These are phyloP conservation scores for Solanum corneliomulleri DNA, from an alignment of 257 asterid species.

Conservation along the genomic window DNA sequence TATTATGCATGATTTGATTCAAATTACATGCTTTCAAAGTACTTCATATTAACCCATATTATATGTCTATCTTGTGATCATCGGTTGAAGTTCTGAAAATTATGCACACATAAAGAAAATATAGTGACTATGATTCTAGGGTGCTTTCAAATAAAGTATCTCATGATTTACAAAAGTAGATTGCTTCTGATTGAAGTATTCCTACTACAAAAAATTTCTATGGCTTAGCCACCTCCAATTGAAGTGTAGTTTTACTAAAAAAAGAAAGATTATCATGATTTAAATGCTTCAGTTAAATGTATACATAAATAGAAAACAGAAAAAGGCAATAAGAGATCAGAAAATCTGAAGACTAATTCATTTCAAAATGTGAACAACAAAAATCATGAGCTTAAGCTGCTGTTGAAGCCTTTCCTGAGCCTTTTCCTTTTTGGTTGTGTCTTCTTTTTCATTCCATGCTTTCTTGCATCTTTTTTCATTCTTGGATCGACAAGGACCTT, in stretches of 20 bases:
- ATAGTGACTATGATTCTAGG: not conserved
- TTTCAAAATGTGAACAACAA: not conserved
- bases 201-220: not conserved
- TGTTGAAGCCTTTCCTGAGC: slow-evolving; percentile 10
- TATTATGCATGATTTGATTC: not conserved
- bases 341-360: not conserved
- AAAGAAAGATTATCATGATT: not conserved
- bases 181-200: not conserved
- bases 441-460: slow-evolving; percentile 35
- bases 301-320: not conserved
- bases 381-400: not conserved
- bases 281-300: not conserved
- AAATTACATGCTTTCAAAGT: not conserved
- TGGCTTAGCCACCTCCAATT: not conserved
- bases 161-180: not conserved
- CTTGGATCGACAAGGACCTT: slow-evolving; percentile 74
- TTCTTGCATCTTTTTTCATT: slow-evolving; percentile 75
- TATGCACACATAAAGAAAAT: not conserved
- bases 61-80: not conserved
- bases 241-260: not conserved
- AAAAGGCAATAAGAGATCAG: not conserved
- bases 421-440: slow-evolving; percentile 49
- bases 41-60: not conserved
- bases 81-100: not conserved
- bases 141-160: not conserved